Percentiles rank a stretch among this genome's conserved stretches.
Evolutionary conservation across 345 rosid species (phyloP).

Genomic region (Erodium maritimum): DNA sequence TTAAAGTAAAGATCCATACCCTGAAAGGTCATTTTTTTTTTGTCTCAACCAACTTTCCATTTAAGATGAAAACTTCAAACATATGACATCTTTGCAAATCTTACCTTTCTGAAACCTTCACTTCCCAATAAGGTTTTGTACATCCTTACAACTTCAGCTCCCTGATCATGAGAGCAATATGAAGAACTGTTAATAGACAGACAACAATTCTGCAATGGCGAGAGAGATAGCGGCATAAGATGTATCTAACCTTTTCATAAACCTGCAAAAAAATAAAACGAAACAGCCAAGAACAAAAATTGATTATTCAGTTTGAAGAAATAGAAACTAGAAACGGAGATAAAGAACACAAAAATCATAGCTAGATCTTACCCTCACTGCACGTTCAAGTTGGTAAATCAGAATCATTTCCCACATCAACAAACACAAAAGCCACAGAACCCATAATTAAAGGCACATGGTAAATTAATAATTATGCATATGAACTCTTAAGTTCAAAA

Average conservation of each 20-base stretch:
- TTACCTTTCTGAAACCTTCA: conserved; percentile 86
- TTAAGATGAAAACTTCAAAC: too few relatives aligned
- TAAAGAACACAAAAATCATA: neutral
- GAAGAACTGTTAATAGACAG: neutral
- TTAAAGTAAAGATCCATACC: conserved; percentile 94
- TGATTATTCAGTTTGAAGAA: conserved; percentile 12
- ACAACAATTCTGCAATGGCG: neutral
- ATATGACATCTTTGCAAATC: conserved; percentile 1
- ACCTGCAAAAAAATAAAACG: conserved; percentile 42
- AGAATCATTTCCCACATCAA: conserved; percentile 19
- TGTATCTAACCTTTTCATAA: conserved; percentile 72
- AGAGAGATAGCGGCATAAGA: neutral
- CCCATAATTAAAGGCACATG: conserved; percentile 11
- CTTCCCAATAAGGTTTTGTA: conserved; percentile 91
- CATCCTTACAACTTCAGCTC: conserved; percentile 99
- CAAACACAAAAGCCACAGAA: conserved; percentile 13
- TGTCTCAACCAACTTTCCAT: too few relatives aligned
- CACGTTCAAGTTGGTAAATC: conserved; percentile 25
- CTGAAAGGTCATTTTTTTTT: conserved; percentile 27
- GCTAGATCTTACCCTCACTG: conserved; percentile 67
- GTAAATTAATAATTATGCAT: neutral
- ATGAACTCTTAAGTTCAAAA: neutral
- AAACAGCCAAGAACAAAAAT: conserved; percentile 13
- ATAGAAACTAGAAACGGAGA: conserved; percentile 5
- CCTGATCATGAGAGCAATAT: conserved; percentile 25